Percentiles rank a stretch among this genome's conserved stretches.
These are phyloP conservation scores for Aspergillus phoenicis DNA, from an alignment of 2,329 filamentous ascomycete genomes.

Conservation along the genomic window DNA sequence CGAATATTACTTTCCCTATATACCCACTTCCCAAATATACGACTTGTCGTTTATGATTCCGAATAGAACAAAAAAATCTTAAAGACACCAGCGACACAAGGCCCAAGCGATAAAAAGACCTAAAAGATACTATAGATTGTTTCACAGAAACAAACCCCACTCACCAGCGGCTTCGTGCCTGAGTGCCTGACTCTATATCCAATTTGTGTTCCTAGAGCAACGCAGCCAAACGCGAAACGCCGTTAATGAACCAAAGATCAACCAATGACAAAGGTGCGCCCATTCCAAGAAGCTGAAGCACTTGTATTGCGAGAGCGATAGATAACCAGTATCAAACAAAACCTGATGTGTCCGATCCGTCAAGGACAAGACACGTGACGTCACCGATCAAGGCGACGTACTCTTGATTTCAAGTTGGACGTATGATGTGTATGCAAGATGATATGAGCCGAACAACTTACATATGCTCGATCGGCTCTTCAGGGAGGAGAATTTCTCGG, in stretches of 20 bases:
- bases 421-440: neutral
- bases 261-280: neutral
- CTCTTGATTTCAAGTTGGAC: too few species aligned
- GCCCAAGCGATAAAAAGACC: too few species aligned
- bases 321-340: too few species aligned
- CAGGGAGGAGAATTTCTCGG: constrained; percentile 65
- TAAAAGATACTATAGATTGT: neutral
- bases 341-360: neutral
- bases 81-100: too few species aligned
- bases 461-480: constrained; percentile 79
- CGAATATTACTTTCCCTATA: too few species aligned
- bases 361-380: neutral
- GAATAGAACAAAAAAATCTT: too few species aligned
- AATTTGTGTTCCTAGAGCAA: neutral
- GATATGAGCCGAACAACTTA: neutral
- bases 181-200: neutral
- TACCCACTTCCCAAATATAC: too few species aligned
- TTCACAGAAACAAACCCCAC: neutral
- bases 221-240: neutral
- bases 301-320: neutral
- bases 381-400: neutral
- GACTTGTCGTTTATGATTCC: too few species aligned
- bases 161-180: too few species aligned
- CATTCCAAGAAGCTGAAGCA: constrained; percentile 2
- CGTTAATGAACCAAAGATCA: neutral